Evolutionary conservation across 768 basidiomycete species (phyloP).

Genomic region (Mycena venus): DNA sequence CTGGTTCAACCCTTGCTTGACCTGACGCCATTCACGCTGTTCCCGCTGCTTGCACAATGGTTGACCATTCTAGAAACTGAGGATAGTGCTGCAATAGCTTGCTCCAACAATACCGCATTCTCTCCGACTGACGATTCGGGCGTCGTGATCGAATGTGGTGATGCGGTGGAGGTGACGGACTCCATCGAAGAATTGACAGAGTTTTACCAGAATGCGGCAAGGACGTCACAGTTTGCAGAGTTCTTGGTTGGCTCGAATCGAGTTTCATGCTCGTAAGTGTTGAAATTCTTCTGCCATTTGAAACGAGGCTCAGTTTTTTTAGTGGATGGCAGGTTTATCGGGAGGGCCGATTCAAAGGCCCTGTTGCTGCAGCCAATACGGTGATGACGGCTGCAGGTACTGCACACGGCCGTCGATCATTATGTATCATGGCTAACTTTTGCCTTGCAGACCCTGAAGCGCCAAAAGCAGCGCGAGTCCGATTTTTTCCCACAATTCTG

Average conservation of each 20-base stretch:
- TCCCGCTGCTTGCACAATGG: conserved; percentile 29
- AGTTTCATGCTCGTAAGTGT: conserved; percentile 37
- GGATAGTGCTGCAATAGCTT: conserved; percentile 34
- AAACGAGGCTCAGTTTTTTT: not conserved
- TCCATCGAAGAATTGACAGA: conserved; percentile 28
- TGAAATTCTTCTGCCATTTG: not conserved
- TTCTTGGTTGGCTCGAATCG: conserved; percentile 18
- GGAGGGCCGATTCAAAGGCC: conserved; percentile 19
- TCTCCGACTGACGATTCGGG: conserved; percentile 6
- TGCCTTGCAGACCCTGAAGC: not conserved
- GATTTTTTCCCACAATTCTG: too few relatives aligned
- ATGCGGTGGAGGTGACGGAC: conserved; percentile 28
- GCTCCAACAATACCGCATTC: not conserved
- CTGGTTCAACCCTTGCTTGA: not conserved
- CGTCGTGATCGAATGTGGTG: conserved; percentile 34
- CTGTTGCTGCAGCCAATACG: conserved; percentile 33
- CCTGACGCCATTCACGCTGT: conserved; percentile 24
- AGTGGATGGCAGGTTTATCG: conserved; percentile 27
- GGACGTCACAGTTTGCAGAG: conserved; percentile 35
- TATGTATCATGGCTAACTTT: not conserved
- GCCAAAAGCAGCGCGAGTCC: not conserved
- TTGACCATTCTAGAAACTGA: conserved; percentile 43
- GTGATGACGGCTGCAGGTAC: conserved; percentile 42
- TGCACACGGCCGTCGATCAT: not conserved
- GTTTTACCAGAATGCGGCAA: conserved; percentile 19